Percentiles rank a stretch among this genome's conserved stretches.
These are phyloP conservation scores for Fusarium newnesense DNA, from an alignment of 2,329 filamentous ascomycete genomes.

Conservation along the genomic window DNA sequence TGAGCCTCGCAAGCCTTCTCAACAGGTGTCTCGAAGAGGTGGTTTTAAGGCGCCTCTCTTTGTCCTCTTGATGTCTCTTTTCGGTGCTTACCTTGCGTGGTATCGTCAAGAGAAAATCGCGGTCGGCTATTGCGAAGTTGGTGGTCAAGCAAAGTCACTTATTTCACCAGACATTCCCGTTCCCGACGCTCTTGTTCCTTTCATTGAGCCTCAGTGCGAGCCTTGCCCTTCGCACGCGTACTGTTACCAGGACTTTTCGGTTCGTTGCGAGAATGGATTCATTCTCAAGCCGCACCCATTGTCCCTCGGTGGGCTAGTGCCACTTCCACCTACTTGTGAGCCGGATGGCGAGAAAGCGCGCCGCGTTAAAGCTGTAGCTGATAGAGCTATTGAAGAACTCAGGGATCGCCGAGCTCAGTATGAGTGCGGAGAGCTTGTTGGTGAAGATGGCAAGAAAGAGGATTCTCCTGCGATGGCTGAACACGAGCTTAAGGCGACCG, in stretches of 20 bases:
- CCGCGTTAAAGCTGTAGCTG: slow-evolving; percentile 85
- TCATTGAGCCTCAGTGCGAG: slow-evolving; percentile 85
- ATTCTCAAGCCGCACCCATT: slow-evolving; percentile 86
- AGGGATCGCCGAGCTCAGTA: slow-evolving; percentile 86
- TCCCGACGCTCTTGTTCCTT: slow-evolving; percentile 75
- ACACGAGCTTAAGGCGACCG: slow-evolving; percentile 79
- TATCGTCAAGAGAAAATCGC: slow-evolving; percentile 96
- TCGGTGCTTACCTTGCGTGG: slow-evolving; percentile 80
- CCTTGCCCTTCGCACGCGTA: slow-evolving; percentile 90
- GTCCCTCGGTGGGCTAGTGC: slow-evolving; percentile 81
- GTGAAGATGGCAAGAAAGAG: slow-evolving; percentile 68
- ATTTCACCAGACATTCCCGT: slow-evolving; percentile 63
- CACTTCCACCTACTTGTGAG: slow-evolving; percentile 90
- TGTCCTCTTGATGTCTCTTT: slow-evolving; percentile 75
- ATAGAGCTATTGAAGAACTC: slow-evolving; percentile 87
- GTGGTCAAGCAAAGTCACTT: slow-evolving; percentile 66
- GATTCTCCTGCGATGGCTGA: slow-evolving; percentile 71
- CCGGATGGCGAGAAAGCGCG: slow-evolving; percentile 93
- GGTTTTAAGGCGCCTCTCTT: slow-evolving; percentile 73
- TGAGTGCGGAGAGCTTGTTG: slow-evolving; percentile 82
- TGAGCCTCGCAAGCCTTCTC: slow-evolving; percentile 55
- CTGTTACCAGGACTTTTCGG: slow-evolving; percentile 82
- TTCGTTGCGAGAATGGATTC: slow-evolving; percentile 87
- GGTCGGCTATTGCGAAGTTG: slow-evolving; percentile 93
- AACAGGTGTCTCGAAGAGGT: slow-evolving; percentile 50